phyloP scores from a whole-genome alignment of 768 basidiomycete genomes.

The Russula dissimulans region DNA sequence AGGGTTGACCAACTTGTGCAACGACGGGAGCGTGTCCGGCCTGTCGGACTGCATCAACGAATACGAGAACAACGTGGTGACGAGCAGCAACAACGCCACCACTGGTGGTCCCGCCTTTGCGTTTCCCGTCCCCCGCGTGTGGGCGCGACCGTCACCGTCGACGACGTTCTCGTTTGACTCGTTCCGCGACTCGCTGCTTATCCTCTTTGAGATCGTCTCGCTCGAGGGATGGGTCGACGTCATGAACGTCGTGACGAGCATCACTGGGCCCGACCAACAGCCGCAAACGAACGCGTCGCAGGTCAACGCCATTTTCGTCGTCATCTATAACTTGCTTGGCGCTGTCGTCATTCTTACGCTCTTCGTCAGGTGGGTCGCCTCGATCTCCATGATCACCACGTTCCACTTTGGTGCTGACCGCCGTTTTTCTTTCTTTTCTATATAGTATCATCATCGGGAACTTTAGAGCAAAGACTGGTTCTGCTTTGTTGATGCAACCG shows the following conservation, averaged over 20 bases:
- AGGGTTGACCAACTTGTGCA: constrained; percentile 78
- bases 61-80: constrained; percentile 51
- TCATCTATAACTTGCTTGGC: constrained; percentile 87
- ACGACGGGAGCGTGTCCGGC: constrained; percentile 50
- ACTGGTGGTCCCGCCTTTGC: constrained; percentile 37
- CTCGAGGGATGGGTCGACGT: constrained; percentile 97
- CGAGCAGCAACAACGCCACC: constrained; percentile 25
- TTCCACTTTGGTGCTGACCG: not conserved
- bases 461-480: constrained; percentile 79
- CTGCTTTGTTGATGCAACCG: constrained; percentile 74
- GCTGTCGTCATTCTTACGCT: constrained; percentile 84
- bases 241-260: constrained; percentile 69
- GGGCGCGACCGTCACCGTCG: constrained; percentile 77
- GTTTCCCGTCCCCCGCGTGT: constrained; percentile 76
- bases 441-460: constrained; percentile 90
- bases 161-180: constrained; percentile 86
- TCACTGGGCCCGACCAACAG: constrained; percentile 61
- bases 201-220: constrained; percentile 93
- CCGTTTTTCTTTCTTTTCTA: constrained; percentile 8
- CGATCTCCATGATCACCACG: not conserved
- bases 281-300: constrained; percentile 65
- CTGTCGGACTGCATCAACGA: constrained; percentile 65
- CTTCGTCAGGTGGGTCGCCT: constrained; percentile 65
- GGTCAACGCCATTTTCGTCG: constrained; percentile 82
- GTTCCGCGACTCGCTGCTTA: constrained; percentile 75